A percentile compares a stretch with the other conserved stretches of the same genome.
phyloP scores from a whole-genome alignment of 495 filamentous ascomycete genomes.

The Talaromyces adpressus region DNA sequence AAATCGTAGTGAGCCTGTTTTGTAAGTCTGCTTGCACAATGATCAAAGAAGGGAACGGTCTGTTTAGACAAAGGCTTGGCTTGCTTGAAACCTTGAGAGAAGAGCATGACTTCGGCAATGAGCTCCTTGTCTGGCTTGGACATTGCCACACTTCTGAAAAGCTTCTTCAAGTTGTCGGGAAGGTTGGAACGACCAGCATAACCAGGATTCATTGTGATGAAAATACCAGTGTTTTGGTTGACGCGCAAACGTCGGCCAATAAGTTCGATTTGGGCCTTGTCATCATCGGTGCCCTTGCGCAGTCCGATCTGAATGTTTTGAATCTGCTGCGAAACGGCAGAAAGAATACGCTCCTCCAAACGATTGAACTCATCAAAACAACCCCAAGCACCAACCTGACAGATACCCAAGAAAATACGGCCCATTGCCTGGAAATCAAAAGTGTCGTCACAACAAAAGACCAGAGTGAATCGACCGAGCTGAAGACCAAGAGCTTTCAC shows the following conservation, averaged over 20 bases:
- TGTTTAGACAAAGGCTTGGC: constrained; percentile 89
- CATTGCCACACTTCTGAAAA: constrained; percentile 99
- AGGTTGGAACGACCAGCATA: constrained; percentile 97
- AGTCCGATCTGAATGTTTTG: constrained; percentile 98
- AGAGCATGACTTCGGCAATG: constrained; percentile 99
- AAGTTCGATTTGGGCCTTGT: constrained; percentile 82
- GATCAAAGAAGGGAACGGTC: constrained; percentile 96
- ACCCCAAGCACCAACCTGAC: constrained; percentile 97
- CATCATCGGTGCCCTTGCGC: constrained; percentile 68
- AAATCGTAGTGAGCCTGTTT: constrained; percentile 99
- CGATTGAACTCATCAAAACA: constrained; percentile 99
- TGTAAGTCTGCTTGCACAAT: constrained; percentile 68
- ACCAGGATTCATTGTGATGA: constrained; percentile 99
- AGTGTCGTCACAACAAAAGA: constrained; percentile 98
- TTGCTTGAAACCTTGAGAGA: constrained; percentile 96
- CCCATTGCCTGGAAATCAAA: constrained; percentile 99
- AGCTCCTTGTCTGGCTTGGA: constrained; percentile 99
- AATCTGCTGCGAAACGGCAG: constrained; percentile 96
- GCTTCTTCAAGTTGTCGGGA: constrained; percentile 97
- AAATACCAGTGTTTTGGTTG: constrained; percentile 90
- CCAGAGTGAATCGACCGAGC: constrained; percentile 92
- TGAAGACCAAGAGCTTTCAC: constrained; percentile 97
- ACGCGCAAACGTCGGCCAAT: constrained; percentile 83
- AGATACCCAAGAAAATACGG: constrained; percentile 97
- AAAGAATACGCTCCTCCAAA: constrained; percentile 92